A percentile compares a stretch with the other conserved stretches of the same genome.
phyloP scores from a whole-genome alignment of 1,139 yeast genomes.

The Debaryomycetaceae sp. region DNA sequence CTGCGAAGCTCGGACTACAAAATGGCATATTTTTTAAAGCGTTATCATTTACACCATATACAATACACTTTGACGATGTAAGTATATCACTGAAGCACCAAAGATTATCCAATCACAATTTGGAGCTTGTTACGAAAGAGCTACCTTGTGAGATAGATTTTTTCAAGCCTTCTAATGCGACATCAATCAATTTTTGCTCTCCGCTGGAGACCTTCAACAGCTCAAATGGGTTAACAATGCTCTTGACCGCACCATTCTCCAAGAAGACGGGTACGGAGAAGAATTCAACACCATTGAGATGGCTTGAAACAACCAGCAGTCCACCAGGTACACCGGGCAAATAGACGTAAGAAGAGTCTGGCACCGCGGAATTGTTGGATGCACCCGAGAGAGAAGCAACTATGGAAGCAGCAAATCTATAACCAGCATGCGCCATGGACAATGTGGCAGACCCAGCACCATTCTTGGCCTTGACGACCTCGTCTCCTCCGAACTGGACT shows the following conservation, averaged over 20 bases:
- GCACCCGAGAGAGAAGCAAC: conserved; percentile 41
- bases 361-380: conserved; percentile 19
- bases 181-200: conserved; percentile 47
- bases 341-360: conserved; percentile 60
- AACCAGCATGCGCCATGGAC: conserved; percentile 77
- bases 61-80: no score
- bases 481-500: conserved; percentile 78
- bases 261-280: conserved; percentile 62
- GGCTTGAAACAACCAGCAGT: conserved; percentile 34
- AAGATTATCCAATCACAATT: conserved; percentile 23
- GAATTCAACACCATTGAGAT: conserved; percentile 45
- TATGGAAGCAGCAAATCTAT: conserved; percentile 56
- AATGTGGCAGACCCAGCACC: conserved; percentile 79
- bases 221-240: conserved; percentile 44
- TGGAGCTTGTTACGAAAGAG: conserved; percentile 50
- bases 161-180: conserved; percentile 53
- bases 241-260: conserved; percentile 46
- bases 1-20: no score
- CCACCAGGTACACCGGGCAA: conserved; percentile 57
- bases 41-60: no score
- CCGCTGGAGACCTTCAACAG: conserved; percentile 30
- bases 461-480: conserved; percentile 72
- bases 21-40: no score
- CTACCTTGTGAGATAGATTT: conserved; percentile 61
- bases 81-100: no score